Evolutionary conservation across 306 rosid genomes (phyloP).

Genomic region (Inga leiocalycina): DNA sequence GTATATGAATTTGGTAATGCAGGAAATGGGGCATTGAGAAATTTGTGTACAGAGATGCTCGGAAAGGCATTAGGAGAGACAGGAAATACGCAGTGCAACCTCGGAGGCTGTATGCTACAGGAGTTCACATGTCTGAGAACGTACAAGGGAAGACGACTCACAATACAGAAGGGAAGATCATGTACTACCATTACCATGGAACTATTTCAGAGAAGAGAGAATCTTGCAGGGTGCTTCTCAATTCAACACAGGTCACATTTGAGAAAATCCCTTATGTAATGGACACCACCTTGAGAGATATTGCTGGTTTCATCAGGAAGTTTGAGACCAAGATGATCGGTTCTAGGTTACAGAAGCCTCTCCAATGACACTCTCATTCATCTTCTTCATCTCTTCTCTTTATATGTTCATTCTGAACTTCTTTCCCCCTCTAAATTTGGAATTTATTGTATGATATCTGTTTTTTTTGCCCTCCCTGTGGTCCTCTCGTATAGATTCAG

Average conservation of each 20-base stretch:
- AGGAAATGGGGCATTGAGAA: constrained; percentile 99
- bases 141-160: constrained; percentile 73
- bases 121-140: constrained; percentile 95
- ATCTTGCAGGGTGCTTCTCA: constrained; percentile 62
- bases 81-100: constrained; percentile 90
- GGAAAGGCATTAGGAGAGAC: constrained; percentile 83
- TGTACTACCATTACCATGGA: constrained; percentile 87
- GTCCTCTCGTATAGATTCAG: constrained; percentile 11
- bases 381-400: background rate
- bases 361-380: constrained; percentile 45
- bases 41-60: constrained; percentile 74
- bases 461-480: background rate
- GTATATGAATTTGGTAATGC: constrained; percentile 16
- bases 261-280: constrained; percentile 65
- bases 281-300: constrained; percentile 83
- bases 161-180: constrained; percentile 80
- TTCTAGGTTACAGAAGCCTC: constrained; percentile 54
- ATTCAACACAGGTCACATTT: constrained; percentile 43
- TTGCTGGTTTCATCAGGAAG: constrained; percentile 74
- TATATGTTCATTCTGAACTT: constrained; percentile 34
- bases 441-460: constrained; percentile 7
- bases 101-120: constrained; percentile 69
- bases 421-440: background rate
- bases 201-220: constrained; percentile 76
- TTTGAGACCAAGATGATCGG: constrained; percentile 96